Evolutionary conservation across 2,329 filamentous ascomycete species (phyloP).

Genomic region (Penicillium sp.): DNA sequence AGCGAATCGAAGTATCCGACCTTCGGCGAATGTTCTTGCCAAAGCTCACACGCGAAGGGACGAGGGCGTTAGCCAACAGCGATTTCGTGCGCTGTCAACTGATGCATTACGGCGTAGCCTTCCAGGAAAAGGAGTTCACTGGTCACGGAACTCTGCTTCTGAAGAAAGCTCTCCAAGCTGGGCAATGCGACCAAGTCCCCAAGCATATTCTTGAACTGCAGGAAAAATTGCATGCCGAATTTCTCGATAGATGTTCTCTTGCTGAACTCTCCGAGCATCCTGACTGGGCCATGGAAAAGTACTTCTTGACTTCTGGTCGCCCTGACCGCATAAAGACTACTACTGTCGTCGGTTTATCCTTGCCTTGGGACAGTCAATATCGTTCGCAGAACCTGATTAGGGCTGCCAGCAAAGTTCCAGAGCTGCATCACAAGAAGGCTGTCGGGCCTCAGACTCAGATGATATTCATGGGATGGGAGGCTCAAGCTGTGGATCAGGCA

Average conservation of each 20-base stretch:
- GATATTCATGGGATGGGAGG: conserved; percentile 24
- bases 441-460: conserved; percentile 15
- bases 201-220: background rate
- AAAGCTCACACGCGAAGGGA: conserved; percentile 8
- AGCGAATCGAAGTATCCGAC: conserved; percentile 11
- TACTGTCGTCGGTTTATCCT: conserved; percentile 11
- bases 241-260: conserved; percentile 2
- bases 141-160: conserved; percentile 24
- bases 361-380: conserved; percentile 1
- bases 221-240: background rate
- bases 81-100: conserved; percentile 18
- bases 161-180: conserved; percentile 18
- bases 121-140: conserved; percentile 19
- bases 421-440: conserved; percentile 17
- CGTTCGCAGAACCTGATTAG: conserved; percentile 16
- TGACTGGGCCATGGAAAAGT: conserved; percentile 15
- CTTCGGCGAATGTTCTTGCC: conserved; percentile 19
- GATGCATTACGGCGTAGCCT: conserved; percentile 25
- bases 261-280: conserved; percentile 8
- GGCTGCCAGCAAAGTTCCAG: conserved; percentile 16
- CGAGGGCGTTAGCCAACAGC: conserved; percentile 5
- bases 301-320: conserved; percentile 16
- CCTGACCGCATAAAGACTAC: conserved; percentile 15
- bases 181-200: conserved; percentile 18
- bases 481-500: conserved; percentile 15